Evolutionary conservation across 2,329 filamentous ascomycete genomes (phyloP).

Genomic region (Pseudogymnoascus sp.): DNA sequence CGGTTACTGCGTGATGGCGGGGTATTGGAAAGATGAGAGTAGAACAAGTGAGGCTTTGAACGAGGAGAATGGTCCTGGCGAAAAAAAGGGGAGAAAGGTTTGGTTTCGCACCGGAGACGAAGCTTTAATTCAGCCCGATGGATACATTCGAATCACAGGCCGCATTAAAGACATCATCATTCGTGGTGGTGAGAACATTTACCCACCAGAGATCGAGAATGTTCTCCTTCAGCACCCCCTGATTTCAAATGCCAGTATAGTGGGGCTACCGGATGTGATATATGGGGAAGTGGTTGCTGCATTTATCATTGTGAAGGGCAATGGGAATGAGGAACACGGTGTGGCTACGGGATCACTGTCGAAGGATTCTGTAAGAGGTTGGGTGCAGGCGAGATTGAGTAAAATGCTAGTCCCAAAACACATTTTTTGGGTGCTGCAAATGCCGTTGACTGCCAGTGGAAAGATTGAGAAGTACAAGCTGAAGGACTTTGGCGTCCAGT

Average conservation of each 20-base stretch:
- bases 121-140: conserved; percentile 72
- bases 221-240: conserved; percentile 66
- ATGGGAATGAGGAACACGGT: conserved; percentile 25
- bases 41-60: conserved; percentile 64
- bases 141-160: conserved; percentile 82
- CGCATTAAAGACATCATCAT: conserved; percentile 95
- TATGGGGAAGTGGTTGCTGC: conserved; percentile 84
- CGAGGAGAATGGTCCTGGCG: conserved; percentile 30
- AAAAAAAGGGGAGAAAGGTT: conserved; percentile 27
- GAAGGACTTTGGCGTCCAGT: conserved; percentile 54
- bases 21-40: conserved; percentile 71
- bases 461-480: conserved; percentile 96
- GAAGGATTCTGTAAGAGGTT: conserved; percentile 55
- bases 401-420: conserved; percentile 79
- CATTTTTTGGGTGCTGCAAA: conserved; percentile 79
- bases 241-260: conserved; percentile 70
- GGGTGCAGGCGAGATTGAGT: conserved; percentile 63
- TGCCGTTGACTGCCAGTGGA: conserved; percentile 89
- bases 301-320: conserved; percentile 59
- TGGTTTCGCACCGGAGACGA: conserved; percentile 97
- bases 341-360: conserved; percentile 34
- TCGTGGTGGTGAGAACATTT: conserved; percentile 89
- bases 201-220: conserved; percentile 88
- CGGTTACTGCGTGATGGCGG: conserved; percentile 86
- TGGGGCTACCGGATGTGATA: conserved; percentile 71